Conservation (phyloP, 1,139 yeast genomes). For the Candida albicans region DNA sequence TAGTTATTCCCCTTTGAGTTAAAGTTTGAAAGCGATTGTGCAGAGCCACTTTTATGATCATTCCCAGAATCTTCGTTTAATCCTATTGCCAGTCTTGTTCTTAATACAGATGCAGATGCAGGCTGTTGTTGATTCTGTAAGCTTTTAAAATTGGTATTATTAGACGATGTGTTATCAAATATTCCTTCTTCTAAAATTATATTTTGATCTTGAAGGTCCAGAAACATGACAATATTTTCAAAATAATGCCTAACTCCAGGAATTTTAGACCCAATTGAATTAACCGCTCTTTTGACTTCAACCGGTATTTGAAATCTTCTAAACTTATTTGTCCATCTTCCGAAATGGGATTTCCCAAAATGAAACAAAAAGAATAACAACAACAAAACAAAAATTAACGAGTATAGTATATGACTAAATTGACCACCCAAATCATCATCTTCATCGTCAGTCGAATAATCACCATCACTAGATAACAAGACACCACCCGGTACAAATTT, state of each 20-base stretch:
- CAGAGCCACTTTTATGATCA: conserved; percentile 12
- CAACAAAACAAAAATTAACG: conserved; percentile 22
- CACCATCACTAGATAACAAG: background rate
- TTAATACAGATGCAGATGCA: conserved; percentile 26
- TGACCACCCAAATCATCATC: conserved; percentile 20
- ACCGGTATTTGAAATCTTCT: conserved; percentile 19
- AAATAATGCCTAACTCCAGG: conserved; percentile 18
- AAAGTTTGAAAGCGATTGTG: conserved; percentile 1
- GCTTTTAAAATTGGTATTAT: conserved; percentile 1
- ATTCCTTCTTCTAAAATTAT: conserved; percentile 36
- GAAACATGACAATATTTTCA: conserved; percentile 6
- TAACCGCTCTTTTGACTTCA: conserved; percentile 16
- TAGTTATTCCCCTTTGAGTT: conserved; percentile 23
- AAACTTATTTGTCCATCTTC: conserved; percentile 16
- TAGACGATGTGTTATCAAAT: conserved; percentile 11
- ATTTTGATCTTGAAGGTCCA: conserved; percentile 15
- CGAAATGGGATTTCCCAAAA: conserved; percentile 18
- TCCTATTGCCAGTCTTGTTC: conserved; percentile 44
- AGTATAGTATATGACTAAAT: conserved; percentile 10
- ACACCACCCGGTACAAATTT: conserved; percentile 41
- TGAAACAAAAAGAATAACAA: conserved; percentile 21
- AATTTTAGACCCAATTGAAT: conserved; percentile 17
- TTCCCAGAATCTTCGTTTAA: conserved; percentile 25
- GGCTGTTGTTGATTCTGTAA: conserved; percentile 1
- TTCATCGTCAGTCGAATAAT: conserved; percentile 19